Conservation (phyloP, 2,329 filamentous ascomycete species). For the Penicillium sp. region DNA sequence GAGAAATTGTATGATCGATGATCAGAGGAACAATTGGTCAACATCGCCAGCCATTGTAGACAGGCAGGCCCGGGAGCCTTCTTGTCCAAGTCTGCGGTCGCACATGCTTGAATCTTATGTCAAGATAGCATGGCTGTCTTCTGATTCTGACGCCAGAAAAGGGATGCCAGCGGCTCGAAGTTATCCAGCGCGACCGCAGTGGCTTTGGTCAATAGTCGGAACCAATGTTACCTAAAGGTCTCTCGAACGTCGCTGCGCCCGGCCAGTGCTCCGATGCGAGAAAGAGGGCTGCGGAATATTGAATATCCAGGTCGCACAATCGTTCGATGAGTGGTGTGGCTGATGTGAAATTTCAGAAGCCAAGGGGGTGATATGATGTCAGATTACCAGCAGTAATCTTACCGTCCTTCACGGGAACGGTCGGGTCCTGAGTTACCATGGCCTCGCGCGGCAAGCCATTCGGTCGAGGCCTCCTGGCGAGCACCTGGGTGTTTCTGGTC, state of each 20-base stretch:
- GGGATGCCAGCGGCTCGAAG: background rate
- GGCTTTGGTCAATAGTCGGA: constrained; percentile 4
- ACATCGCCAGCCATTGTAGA: constrained; percentile 2
- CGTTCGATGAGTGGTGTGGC: constrained; percentile 8
- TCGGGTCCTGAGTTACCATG: constrained; percentile 30
- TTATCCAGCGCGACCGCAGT: constrained; percentile 7
- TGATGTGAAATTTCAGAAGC: constrained; percentile 1
- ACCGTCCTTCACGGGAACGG: constrained; percentile 28
- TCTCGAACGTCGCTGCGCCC: constrained; percentile 7
- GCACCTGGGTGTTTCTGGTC: constrained; percentile 38
- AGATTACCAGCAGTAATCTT: constrained; percentile 10
- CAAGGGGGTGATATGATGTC: constrained; percentile 1
- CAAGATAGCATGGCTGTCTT: background rate
- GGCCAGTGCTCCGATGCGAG: constrained; percentile 4
- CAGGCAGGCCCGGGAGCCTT: background rate
- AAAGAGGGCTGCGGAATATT: constrained; percentile 1
- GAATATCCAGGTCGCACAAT: constrained; percentile 8
- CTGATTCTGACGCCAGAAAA: background rate
- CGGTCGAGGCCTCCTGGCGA: constrained; percentile 27
- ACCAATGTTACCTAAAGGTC: background rate
- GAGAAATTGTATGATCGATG: background rate
- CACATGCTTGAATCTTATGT: background rate
- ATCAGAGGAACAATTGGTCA: constrained; percentile 3
- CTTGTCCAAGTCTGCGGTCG: background rate
- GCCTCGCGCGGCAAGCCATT: constrained; percentile 26